Conservation (phyloP, 345 rosid species). For the Eucalyptus melliodora region DNA sequence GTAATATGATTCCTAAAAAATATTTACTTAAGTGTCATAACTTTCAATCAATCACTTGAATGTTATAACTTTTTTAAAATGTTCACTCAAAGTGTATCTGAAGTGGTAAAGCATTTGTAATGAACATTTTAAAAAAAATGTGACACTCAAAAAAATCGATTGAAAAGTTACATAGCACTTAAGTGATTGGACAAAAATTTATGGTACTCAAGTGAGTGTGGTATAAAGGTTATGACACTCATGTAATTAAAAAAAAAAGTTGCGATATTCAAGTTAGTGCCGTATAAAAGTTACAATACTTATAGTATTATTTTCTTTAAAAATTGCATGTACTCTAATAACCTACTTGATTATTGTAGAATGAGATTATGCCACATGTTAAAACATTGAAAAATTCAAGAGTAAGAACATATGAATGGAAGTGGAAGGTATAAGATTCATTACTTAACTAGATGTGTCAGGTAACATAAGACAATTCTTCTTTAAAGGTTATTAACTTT, state of each 20-base stretch:
- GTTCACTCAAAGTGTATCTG: not conserved
- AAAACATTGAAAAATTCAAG: not conserved
- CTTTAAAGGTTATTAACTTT: not conserved
- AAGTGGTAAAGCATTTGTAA: not conserved
- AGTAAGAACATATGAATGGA: not conserved
- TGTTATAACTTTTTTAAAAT: no score
- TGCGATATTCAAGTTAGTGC: not conserved
- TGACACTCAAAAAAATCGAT: no score
- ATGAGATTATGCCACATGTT: not conserved
- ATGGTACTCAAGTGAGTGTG: not conserved
- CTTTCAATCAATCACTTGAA: no score
- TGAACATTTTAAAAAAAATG: no score
- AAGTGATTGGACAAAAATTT: no score
- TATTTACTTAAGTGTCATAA: no score
- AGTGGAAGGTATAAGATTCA: not conserved
- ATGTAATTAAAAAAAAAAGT: no score
- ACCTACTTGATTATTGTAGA: not conserved
- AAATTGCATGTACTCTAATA: not conserved
- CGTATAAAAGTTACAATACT: rapidly evolving
- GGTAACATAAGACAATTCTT: not conserved
- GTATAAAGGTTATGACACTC: no score
- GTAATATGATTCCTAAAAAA: not conserved
- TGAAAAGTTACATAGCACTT: no score
- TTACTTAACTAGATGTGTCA: not conserved
- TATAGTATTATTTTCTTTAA: not conserved